Conservation (phyloP, 129 eudicot species). For the Centrapalus pauciflorus region DNA sequence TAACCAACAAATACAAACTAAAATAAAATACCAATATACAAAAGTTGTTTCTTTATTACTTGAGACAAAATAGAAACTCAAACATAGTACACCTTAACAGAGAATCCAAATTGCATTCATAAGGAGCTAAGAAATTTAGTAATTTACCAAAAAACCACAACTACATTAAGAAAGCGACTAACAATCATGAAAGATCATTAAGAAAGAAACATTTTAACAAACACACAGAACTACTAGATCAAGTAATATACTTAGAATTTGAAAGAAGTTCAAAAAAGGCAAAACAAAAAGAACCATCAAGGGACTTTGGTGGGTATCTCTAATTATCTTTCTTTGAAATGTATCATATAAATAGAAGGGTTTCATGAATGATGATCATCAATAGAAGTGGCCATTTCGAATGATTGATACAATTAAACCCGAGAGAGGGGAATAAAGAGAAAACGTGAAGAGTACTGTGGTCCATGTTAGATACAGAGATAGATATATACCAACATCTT, state of each 20-base stretch:
- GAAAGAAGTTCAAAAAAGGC: background rate
- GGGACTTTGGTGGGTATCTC: background rate
- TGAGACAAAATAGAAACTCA: background rate
- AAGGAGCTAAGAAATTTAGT: background rate
- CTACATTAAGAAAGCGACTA: background rate
- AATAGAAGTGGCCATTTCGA: background rate
- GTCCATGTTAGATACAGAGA: constrained; percentile 2
- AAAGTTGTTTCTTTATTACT: background rate
- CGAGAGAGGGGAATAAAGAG: background rate
- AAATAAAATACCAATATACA: too few relatives aligned
- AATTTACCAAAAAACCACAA: background rate
- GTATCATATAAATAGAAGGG: background rate
- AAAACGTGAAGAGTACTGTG: constrained; percentile 5
- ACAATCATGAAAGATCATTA: background rate
- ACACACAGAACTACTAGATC: background rate
- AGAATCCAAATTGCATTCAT: background rate
- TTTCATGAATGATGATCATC: background rate
- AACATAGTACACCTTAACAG: background rate
- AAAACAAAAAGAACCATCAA: background rate
- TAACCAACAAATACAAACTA: too few relatives aligned
- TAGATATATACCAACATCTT: constrained; percentile 7
- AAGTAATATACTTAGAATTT: background rate
- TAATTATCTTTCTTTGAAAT: background rate
- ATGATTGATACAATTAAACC: background rate
- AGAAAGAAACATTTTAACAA: background rate